Percentiles rank a stretch among this genome's conserved stretches.
These are phyloP conservation scores for Saraca asoca DNA, from an alignment of 331 rosid species.

Conservation along the genomic window DNA sequence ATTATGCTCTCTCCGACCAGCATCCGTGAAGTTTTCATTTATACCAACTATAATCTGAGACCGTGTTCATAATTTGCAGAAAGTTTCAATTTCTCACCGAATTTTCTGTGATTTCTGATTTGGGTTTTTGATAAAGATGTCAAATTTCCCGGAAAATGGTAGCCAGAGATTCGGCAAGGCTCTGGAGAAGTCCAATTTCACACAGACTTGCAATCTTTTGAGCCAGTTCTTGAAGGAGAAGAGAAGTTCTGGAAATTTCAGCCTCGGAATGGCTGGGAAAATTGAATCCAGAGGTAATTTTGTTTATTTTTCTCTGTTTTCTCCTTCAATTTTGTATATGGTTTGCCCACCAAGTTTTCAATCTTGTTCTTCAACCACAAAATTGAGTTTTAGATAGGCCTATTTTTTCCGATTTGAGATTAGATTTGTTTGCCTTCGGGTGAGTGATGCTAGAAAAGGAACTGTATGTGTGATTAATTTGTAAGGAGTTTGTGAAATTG, in stretches of 20 bases:
- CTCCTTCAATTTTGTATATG: background rate
- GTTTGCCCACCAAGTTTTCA: background rate
- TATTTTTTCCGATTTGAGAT: too few species aligned
- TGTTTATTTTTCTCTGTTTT: background rate
- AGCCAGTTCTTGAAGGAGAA: slow-evolving; percentile 83
- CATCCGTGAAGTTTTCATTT: too few species aligned
- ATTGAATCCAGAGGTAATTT: slow-evolving; percentile 54
- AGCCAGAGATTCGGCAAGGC: slow-evolving; percentile 42
- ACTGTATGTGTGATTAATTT: background rate
- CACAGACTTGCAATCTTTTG: slow-evolving; percentile 72
- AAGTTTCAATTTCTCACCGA: too few species aligned
- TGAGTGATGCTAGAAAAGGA: slow-evolving; percentile 5
- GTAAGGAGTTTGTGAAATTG: background rate
- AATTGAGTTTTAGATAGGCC: background rate
- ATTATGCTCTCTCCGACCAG: too few species aligned
- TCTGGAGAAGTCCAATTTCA: slow-evolving; percentile 65
- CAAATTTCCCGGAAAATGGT: slow-evolving; percentile 36
- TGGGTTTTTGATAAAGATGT: slow-evolving; percentile 22
- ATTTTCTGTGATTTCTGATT: too few species aligned
- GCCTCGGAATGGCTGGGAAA: slow-evolving; percentile 36
- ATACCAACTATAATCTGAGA: too few species aligned
- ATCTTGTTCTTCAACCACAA: background rate
- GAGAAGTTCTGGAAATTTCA: slow-evolving; percentile 46
- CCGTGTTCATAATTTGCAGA: too few species aligned
- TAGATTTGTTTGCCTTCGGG: background rate